These are phyloP conservation scores for Castanea crenata DNA, from an alignment of 306 rosid species.

Conservation along the genomic window DNA sequence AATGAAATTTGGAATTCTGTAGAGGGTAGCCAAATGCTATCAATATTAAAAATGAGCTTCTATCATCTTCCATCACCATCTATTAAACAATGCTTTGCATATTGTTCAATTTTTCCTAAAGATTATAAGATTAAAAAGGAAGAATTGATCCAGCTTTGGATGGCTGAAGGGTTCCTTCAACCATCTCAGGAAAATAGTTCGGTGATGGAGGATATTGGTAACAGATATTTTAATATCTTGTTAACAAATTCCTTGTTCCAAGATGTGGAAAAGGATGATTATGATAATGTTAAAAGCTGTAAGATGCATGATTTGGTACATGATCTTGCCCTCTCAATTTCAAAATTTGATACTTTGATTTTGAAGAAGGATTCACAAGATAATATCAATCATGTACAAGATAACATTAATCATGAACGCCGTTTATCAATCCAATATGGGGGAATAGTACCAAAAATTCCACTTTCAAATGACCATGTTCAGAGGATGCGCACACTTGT, in stretches of 20 bases:
- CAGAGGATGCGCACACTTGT: background rate
- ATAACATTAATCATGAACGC: too few species aligned
- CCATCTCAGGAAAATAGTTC: background rate
- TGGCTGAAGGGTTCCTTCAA: conserved; percentile 20
- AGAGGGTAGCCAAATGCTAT: too few species aligned
- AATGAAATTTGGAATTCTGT: background rate
- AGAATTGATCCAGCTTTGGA: background rate
- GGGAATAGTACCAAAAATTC: too few species aligned
- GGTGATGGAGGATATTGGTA: background rate
- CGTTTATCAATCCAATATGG: too few species aligned
- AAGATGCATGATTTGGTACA: conserved; percentile 29
- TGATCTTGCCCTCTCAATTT: conserved; percentile 14
- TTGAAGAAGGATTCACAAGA: background rate
- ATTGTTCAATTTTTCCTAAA: conserved; percentile 14
- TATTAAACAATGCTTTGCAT: conserved; percentile 23
- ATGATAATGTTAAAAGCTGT: background rate
- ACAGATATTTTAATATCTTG: background rate
- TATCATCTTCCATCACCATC: background rate
- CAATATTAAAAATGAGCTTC: too few species aligned
- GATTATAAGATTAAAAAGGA: background rate
- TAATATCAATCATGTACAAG: background rate
- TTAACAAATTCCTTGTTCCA: conserved; percentile 7
- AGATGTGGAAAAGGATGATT: background rate
- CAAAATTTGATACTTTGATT: background rate
- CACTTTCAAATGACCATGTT: background rate